Evolutionary conservation across 169 alveolate genomes (phyloP).

Genomic region (Babesia sp.): DNA sequence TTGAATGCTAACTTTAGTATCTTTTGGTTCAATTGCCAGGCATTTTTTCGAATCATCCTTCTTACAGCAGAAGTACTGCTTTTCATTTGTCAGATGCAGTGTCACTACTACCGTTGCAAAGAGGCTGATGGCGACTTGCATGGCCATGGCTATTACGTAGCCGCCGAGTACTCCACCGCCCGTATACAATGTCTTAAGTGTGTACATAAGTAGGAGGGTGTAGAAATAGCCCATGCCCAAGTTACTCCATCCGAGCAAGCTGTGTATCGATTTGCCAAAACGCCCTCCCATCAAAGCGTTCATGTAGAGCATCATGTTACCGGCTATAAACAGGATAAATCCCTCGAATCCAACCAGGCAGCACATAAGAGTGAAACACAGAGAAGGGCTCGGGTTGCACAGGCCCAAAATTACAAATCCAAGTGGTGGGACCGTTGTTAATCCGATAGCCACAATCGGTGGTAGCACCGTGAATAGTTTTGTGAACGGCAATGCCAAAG

Average conservation of each 20-base stretch:
- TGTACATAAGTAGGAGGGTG: neutral
- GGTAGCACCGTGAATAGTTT: constrained; percentile 8
- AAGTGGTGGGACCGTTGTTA: constrained; percentile 14
- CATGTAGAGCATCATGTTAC: constrained; percentile 16
- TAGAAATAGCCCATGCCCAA: constrained; percentile 35
- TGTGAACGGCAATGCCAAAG: constrained; percentile 12
- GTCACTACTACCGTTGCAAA: constrained; percentile 8
- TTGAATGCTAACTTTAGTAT: neutral
- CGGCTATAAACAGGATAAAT: constrained; percentile 3
- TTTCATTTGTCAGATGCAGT: constrained; percentile 14
- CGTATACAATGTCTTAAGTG: neutral
- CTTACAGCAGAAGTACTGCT: constrained; percentile 6
- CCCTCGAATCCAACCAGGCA: constrained; percentile 1
- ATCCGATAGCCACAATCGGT: constrained; percentile 6
- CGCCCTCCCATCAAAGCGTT: constrained; percentile 37
- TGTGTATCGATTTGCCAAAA: neutral
- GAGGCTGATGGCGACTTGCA: constrained; percentile 7
- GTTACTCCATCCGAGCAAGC: constrained; percentile 34
- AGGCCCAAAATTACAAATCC: neutral
- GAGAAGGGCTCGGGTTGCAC: neutral
- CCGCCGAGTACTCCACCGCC: constrained; percentile 18
- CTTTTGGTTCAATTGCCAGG: neutral
- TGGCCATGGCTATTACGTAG: constrained; percentile 13
- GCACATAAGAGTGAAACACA: neutral
- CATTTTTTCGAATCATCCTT: neutral